Percentiles rank a stretch among this genome's conserved stretches.
Conservation (phyloP, 2,329 filamentous ascomycete genomes). For the Sclerotiophoma versabilis region DNA sequence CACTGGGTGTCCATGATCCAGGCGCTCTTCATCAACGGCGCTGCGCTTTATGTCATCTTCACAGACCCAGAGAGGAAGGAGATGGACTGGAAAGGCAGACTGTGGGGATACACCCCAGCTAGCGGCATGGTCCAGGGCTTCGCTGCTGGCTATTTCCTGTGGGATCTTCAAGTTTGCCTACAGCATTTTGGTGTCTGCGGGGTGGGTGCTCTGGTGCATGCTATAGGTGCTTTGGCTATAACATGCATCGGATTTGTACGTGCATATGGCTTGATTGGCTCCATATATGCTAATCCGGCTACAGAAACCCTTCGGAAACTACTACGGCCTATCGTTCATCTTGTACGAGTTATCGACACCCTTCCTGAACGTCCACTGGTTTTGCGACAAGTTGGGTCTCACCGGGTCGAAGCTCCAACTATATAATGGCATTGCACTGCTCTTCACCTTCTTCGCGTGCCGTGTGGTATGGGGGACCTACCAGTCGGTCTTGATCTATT, state of each 20-base stretch:
- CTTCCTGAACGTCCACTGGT: slow-evolving; percentile 89
- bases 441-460: slow-evolving; percentile 76
- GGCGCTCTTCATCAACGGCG: slow-evolving; percentile 71
- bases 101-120: slow-evolving; percentile 81
- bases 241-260: slow-evolving; percentile 82
- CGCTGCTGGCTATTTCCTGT: slow-evolving; percentile 81
- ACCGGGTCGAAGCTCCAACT: slow-evolving; percentile 77
- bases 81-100: slow-evolving; percentile 72
- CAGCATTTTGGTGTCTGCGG: slow-evolving; percentile 75
- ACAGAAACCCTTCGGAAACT: slow-evolving; percentile 83
- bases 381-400: slow-evolving; percentile 82
- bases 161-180: slow-evolving; percentile 76
- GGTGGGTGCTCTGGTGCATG: slow-evolving; percentile 76
- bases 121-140: slow-evolving; percentile 77
- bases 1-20: slow-evolving; percentile 84
- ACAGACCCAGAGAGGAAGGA: slow-evolving; percentile 69
- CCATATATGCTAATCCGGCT: slow-evolving; percentile 18
- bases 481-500: slow-evolving; percentile 69
- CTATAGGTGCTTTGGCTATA: slow-evolving; percentile 73
- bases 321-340: slow-evolving; percentile 80
- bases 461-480: slow-evolving; percentile 81
- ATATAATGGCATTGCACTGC: slow-evolving; percentile 76
- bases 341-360: slow-evolving; percentile 86
- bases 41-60: slow-evolving; percentile 75
- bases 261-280: not conserved